Conservation (phyloP, 352 stramenopile species). For the Globisporangium ultimum region DNA sequence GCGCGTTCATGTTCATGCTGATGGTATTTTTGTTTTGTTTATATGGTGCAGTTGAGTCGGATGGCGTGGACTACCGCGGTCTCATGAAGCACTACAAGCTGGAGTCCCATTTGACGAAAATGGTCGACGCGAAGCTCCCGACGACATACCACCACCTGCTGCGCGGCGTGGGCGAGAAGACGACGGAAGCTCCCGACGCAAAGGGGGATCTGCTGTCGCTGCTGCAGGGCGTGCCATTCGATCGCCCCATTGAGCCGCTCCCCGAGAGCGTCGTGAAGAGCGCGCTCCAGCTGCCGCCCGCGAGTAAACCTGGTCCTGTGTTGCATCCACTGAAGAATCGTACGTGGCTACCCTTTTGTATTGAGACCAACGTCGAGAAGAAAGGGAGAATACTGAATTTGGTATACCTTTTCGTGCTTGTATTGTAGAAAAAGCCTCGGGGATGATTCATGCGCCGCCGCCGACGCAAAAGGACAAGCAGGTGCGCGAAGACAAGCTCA, state of each 20-base stretch:
- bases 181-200: slow-evolving; percentile 26
- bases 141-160: slow-evolving; percentile 72
- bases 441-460: slow-evolving; percentile 65
- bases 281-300: slow-evolving; percentile 57
- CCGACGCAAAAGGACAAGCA: slow-evolving; percentile 32
- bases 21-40: no score
- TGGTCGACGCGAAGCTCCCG: slow-evolving; percentile 53
- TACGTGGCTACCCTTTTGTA: slow-evolving; percentile 14
- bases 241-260: slow-evolving; percentile 73
- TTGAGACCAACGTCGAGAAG: no score
- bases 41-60: slow-evolving; percentile 36
- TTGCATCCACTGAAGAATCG: slow-evolving; percentile 41
- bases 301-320: slow-evolving; percentile 53
- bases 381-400: background rate
- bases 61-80: slow-evolving; percentile 55
- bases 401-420: background rate
- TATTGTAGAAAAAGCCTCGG: slow-evolving; percentile 32
- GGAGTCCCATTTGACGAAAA: slow-evolving; percentile 56
- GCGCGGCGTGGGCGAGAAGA: slow-evolving; percentile 54
- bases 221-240: slow-evolving; percentile 70
- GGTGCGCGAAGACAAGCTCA: slow-evolving; percentile 42
- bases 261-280: slow-evolving; percentile 70
- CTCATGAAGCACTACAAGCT: slow-evolving; percentile 72
- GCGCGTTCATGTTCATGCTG: background rate
- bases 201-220: slow-evolving; percentile 59